Evolutionary conservation across 495 filamentous ascomycete species (phyloP).

Genomic region (Apiosordaria backusii): DNA sequence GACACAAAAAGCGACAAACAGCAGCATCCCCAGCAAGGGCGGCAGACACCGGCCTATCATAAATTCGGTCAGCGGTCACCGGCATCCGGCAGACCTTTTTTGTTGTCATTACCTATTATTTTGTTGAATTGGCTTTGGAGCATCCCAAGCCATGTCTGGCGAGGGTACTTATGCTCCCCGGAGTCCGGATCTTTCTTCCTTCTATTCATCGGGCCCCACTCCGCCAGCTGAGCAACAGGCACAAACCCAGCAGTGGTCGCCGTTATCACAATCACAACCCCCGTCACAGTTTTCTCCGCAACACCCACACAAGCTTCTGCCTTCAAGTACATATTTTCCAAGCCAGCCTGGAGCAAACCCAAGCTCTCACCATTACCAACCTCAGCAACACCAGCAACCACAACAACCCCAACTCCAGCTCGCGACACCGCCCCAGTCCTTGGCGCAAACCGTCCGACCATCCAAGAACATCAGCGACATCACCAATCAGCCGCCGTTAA

Average conservation of each 20-base stretch:
- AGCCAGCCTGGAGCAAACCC: constrained; percentile 10
- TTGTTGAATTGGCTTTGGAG: constrained; percentile 22
- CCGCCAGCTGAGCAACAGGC: constrained; percentile 21
- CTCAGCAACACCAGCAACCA: constrained; percentile 15
- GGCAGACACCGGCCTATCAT: constrained; percentile 3
- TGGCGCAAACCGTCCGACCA: constrained; percentile 5
- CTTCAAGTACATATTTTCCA: constrained; percentile 23
- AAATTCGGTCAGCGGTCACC: background rate
- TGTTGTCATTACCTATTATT: constrained; percentile 26
- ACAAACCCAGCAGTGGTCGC: constrained; percentile 24
- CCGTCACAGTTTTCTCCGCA: constrained; percentile 19
- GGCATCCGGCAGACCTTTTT: constrained; percentile 15
- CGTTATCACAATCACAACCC: constrained; percentile 18
- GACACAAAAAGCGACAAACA: background rate
- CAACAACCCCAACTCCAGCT: constrained; percentile 21
- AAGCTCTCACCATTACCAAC: constrained; percentile 3
- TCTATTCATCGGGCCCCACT: constrained; percentile 40
- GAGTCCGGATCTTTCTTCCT: constrained; percentile 54
- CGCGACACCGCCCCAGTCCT: constrained; percentile 19
- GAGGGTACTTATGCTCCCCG: constrained; percentile 49
- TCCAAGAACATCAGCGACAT: background rate
- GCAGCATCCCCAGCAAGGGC: background rate
- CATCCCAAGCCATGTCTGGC: constrained; percentile 38
- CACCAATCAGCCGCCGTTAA: constrained; percentile 1
- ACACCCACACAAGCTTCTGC: constrained; percentile 26